Percentiles rank a stretch among this genome's conserved stretches.
phyloP scores from a whole-genome alignment of 441 rosid genomes.

The Corymbia calophylla region DNA sequence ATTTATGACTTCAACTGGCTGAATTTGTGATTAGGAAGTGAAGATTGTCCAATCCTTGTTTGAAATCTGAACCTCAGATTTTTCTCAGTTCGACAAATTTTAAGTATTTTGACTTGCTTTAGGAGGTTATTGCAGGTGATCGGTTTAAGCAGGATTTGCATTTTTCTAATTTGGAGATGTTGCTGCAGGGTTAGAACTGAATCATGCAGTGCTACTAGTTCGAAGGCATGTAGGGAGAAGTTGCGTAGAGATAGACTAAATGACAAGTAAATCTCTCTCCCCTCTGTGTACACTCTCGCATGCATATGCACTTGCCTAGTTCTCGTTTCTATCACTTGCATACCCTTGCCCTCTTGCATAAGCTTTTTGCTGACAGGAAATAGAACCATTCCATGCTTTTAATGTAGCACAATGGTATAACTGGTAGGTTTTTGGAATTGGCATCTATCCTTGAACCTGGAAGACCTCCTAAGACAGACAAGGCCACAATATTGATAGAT shows the following conservation, averaged over 20 bases:
- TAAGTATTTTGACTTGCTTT: not conserved
- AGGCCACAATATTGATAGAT: slow-evolving; percentile 82
- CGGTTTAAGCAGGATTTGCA: not conserved
- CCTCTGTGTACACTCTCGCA: not conserved
- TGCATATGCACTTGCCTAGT: not conserved
- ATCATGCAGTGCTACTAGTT: slow-evolving; percentile 61
- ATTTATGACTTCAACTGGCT: not conserved
- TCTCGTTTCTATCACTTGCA: not conserved
- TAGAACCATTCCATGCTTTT: not conserved
- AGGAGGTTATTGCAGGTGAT: not conserved
- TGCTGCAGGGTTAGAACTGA: slow-evolving; percentile 72
- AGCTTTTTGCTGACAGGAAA: not conserved
- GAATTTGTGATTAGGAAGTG: not conserved
- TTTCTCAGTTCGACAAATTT: not conserved
- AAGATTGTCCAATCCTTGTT: not conserved
- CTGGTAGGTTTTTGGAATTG: slow-evolving; percentile 77
- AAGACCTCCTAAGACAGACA: slow-evolving; percentile 88
- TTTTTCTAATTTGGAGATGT: not conserved
- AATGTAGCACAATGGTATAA: not conserved
- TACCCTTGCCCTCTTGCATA: not conserved
- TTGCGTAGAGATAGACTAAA: slow-evolving; percentile 89
- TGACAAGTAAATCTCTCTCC: slow-evolving; percentile 55
- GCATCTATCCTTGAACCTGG: slow-evolving; percentile 85
- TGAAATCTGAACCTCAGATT: not conserved
- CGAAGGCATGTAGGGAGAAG: slow-evolving; percentile 98